Base-by-base conservation (phyloP, 2,329 filamentous ascomycete genomes). In the Hirsutella minnesotensis region DNA sequence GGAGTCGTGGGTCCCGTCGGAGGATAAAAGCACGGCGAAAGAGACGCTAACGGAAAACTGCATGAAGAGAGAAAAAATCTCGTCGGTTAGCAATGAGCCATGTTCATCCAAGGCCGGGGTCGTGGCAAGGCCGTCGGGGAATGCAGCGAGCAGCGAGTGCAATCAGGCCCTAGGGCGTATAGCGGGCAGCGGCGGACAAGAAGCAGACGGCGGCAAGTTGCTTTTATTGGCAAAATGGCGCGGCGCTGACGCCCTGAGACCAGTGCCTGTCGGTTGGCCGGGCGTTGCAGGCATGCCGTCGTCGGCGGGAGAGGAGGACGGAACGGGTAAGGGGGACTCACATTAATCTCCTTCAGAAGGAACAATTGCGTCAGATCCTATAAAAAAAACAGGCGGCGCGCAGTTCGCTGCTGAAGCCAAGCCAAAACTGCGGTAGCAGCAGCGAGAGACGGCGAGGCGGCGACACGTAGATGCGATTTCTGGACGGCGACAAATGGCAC, bases 321-420 rank as follows among this genome's bases (percentile, higher is more conserved):
- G 51, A 53, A 48, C 48, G 39, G 40, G 35, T 22, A 39, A 31
- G 21, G 18, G 10, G 30, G 50, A 62, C 59, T 62, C 56, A 62
- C 59, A 61, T 61, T 60, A 56, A 61, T 60, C 46, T 59, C 53
- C 48, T 39, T n/a, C 12, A 39, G 12, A 39, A 39, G 37, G 31
- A 39, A 31, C 16, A 39, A 39, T 30, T 9, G 10, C 31, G 38
- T 27, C 19, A 39, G 38, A 24, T 31, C 37, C 24, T 27, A 27
- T 7, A 27, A 27, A 27, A 27, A 27, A 12, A 27, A 7, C 7
- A 12, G 24, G 7, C 7, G 24, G 35, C 30, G 27, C 35, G 36
- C 27, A 27, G 5, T 15, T 43, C 20, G 29, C 42, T 13, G 38
- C 38, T 22, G 30, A 31, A 22, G 31, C 38, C 37, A 21, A 27